Percentiles rank a stretch among this genome's conserved stretches.
phyloP scores from a whole-genome alignment of 305 asterid species.

The Rubia peregrina region DNA sequence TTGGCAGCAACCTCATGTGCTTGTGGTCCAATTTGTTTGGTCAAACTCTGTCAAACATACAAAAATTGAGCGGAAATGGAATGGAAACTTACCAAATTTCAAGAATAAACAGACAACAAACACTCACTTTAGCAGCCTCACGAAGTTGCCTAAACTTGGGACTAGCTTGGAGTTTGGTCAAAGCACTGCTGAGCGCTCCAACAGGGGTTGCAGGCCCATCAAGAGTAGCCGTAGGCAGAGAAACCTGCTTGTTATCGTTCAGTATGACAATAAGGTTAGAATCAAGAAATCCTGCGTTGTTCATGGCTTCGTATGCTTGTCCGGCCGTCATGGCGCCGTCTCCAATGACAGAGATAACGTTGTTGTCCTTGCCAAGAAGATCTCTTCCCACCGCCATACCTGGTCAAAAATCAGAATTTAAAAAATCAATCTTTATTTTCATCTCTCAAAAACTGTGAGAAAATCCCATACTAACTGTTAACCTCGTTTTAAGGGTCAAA shows the following conservation, averaged over 20 bases:
- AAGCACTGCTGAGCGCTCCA: slow-evolving; percentile 60
- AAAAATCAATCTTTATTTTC: neutral
- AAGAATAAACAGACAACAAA: neutral
- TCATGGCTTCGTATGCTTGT: slow-evolving; percentile 83
- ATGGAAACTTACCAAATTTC: neutral
- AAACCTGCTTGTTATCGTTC: slow-evolving; percentile 68
- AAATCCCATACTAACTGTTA: too few species aligned
- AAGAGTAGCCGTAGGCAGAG: slow-evolving; percentile 61
- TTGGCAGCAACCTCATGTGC: slow-evolving; percentile 77
- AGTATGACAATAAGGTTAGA: slow-evolving; percentile 49
- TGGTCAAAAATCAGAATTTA: slow-evolving; percentile 7
- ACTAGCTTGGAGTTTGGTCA: slow-evolving; percentile 67
- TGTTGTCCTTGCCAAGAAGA: slow-evolving; percentile 51
- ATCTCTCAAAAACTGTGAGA: neutral
- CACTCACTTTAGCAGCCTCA: slow-evolving; percentile 62
- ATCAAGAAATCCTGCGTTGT: slow-evolving; percentile 70
- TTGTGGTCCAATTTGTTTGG: slow-evolving; percentile 68
- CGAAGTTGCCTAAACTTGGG: slow-evolving; percentile 64
- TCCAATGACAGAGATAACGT: slow-evolving; percentile 59
- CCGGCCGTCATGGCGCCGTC: slow-evolving; percentile 85
- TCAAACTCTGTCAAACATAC: slow-evolving; percentile 33
- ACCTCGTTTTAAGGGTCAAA: too few species aligned
- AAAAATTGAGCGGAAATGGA: neutral
- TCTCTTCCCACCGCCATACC: slow-evolving; percentile 86
- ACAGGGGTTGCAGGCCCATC: slow-evolving; percentile 70